phyloP scores from a whole-genome alignment of 495 filamentous ascomycete species.

The Neurospora terricola region DNA sequence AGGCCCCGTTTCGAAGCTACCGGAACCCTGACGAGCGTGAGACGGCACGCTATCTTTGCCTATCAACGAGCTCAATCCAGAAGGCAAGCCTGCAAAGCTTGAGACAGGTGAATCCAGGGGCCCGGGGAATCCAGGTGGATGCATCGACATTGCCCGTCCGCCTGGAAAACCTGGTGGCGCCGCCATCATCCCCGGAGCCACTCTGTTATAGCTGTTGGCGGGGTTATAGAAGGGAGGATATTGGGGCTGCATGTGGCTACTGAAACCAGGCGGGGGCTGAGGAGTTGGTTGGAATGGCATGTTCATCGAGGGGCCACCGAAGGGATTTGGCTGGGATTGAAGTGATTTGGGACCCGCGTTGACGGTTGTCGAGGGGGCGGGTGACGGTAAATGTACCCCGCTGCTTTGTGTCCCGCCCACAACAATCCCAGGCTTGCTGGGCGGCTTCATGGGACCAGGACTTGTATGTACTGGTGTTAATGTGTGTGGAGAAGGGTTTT shows the following conservation, averaged over 20 bases:
- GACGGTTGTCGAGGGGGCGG: slow-evolving; percentile 18
- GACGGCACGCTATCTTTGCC: slow-evolving; percentile 25
- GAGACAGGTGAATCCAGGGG: slow-evolving; percentile 34
- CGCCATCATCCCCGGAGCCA: slow-evolving; percentile 39
- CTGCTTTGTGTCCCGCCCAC: slow-evolving; percentile 4
- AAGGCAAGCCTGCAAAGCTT: slow-evolving; percentile 24
- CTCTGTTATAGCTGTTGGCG: slow-evolving; percentile 30
- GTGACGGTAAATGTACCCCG: slow-evolving; percentile 7
- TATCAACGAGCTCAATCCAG: slow-evolving; percentile 16
- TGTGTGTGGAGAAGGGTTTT: slow-evolving; percentile 56
- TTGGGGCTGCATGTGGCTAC: slow-evolving; percentile 18
- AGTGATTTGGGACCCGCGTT: slow-evolving; percentile 21
- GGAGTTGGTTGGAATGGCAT: slow-evolving; percentile 26
- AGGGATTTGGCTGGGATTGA: slow-evolving; percentile 30
- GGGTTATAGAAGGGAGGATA: slow-evolving; percentile 10
- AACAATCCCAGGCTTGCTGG: slow-evolving; percentile 25
- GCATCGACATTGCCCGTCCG: slow-evolving; percentile 53
- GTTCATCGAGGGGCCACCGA: slow-evolving; percentile 25
- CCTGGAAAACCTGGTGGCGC: slow-evolving; percentile 49
- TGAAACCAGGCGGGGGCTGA: slow-evolving; percentile 30
- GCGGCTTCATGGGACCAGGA: slow-evolving; percentile 41
- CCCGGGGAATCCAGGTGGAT: slow-evolving; percentile 47
- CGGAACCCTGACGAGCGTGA: slow-evolving; percentile 39
- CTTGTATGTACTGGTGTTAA: slow-evolving; percentile 47
- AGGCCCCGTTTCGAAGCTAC: slow-evolving; percentile 29